Conservation (phyloP, 345 rosid species). For the Dipteronia sinensis region DNA sequence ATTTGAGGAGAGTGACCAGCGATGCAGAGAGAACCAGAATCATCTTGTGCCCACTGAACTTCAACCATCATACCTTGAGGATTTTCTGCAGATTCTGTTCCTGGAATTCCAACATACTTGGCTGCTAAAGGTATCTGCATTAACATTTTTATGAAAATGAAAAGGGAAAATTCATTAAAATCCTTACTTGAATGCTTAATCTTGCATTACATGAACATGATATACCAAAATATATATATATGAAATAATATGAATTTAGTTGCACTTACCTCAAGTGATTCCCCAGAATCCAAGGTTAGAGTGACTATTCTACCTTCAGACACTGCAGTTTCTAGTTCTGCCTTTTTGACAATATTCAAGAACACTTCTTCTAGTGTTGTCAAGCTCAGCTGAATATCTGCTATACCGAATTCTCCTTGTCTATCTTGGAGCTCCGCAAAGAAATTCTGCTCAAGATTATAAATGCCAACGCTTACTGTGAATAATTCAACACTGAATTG, state of each 20-base stretch:
- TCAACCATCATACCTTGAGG: conserved; percentile 83
- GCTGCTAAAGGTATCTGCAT: conserved; percentile 85
- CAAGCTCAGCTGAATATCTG: conserved; percentile 86
- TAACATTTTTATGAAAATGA: background rate
- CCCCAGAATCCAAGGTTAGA: conserved; percentile 60
- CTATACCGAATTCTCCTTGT: conserved; percentile 59
- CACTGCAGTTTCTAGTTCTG: conserved; percentile 88
- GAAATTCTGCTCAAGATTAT: conserved; percentile 40
- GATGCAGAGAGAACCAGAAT: conserved; percentile 38
- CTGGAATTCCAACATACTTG: conserved; percentile 69
- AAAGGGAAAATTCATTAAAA: background rate
- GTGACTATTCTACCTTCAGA: conserved; percentile 72
- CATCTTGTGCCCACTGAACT: conserved; percentile 90
- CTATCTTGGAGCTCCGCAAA: conserved; percentile 76
- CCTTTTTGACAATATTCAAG: conserved; percentile 84
- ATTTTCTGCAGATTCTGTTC: conserved; percentile 59
- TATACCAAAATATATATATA: background rate
- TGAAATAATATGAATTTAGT: background rate
- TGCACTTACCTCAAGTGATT: conserved; percentile 55
- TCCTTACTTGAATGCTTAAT: background rate
- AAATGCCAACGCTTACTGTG: conserved; percentile 3
- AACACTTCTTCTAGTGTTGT: conserved; percentile 96
- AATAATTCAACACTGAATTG: too few species aligned
- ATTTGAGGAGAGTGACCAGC: too few species aligned
- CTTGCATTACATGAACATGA: background rate